A percentile compares a stretch with the other conserved stretches of the same genome.
phyloP scores from a whole-genome alignment of 139 green algal genomes.

The Ettlia oleoabundans region DNA sequence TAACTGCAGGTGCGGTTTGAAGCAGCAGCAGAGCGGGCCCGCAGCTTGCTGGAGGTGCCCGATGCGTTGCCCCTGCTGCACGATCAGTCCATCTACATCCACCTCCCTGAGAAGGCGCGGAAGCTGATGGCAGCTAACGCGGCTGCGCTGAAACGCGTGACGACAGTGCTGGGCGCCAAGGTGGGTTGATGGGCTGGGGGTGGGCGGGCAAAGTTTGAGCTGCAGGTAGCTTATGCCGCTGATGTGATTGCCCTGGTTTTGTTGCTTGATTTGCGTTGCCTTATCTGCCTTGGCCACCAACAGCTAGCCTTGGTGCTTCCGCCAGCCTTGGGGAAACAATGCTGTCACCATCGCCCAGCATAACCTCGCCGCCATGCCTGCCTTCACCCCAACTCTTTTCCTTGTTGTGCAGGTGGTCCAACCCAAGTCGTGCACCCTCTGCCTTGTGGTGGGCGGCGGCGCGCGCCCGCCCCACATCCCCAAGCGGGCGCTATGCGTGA shows the following conservation, averaged over 20 bases:
- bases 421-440: constrained; percentile 33
- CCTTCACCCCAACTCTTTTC: too few relatives aligned
- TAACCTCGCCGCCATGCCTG: not conserved
- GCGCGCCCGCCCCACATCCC: constrained; percentile 7
- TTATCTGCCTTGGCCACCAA: not conserved
- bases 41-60: constrained; percentile 1
- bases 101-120: constrained; percentile 12
- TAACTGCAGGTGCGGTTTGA: constrained; percentile 34
- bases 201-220: too few relatives aligned
- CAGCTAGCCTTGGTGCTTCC: not conserved
- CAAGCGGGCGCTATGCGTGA: constrained; percentile 15
- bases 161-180: constrained; percentile 24
- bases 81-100: constrained; percentile 21
- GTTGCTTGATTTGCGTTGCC: not conserved
- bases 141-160: constrained; percentile 20
- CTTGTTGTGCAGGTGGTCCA: not conserved
- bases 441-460: constrained; percentile 31
- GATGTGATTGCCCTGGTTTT: not conserved
- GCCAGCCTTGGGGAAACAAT: not conserved
- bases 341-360: too few relatives aligned
- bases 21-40: constrained; percentile 31
- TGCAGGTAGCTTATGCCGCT: not conserved
- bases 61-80: constrained; percentile 27
- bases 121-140: constrained; percentile 9
- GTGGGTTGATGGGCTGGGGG: not conserved